These are phyloP conservation scores for Pleomassaria siparia DNA, from an alignment of 2,329 filamentous ascomycete genomes.

Conservation along the genomic window DNA sequence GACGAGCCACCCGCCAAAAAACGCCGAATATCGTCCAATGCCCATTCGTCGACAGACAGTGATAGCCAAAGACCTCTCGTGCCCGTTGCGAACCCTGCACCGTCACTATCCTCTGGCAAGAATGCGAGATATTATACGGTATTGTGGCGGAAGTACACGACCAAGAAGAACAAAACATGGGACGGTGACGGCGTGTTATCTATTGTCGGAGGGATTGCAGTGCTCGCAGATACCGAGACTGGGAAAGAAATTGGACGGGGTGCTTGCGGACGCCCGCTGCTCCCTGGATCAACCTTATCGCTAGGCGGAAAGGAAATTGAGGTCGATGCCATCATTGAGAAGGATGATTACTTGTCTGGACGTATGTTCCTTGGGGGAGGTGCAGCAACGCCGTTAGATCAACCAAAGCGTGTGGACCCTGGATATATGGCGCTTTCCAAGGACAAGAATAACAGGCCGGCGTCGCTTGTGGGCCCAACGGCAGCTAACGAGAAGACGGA, in stretches of 20 bases:
- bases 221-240: conserved; percentile 60
- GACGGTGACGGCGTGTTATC: conserved; percentile 70
- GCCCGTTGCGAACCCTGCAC: conserved; percentile 18
- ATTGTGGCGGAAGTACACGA: conserved; percentile 65
- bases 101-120: conserved; percentile 15
- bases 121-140: conserved; percentile 48
- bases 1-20: conserved; percentile 45
- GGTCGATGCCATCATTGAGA: conserved; percentile 63
- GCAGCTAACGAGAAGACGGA: neutral
- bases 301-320: conserved; percentile 70
- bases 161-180: conserved; percentile 77
- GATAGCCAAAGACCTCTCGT: conserved; percentile 37
- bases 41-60: conserved; percentile 18
- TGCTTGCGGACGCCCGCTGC: conserved; percentile 57
- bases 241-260: conserved; percentile 65
- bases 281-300: conserved; percentile 62
- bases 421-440: conserved; percentile 4
- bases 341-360: conserved; percentile 59
- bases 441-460: conserved; percentile 19
- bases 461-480: neutral
- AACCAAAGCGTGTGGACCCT: conserved; percentile 4
- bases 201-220: conserved; percentile 59
- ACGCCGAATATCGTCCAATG: conserved; percentile 41
- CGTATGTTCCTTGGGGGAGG: conserved; percentile 46
- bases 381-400: conserved; percentile 19